Conservation (phyloP, 495 filamentous ascomycete genomes). For the Daldinia childiae region DNA sequence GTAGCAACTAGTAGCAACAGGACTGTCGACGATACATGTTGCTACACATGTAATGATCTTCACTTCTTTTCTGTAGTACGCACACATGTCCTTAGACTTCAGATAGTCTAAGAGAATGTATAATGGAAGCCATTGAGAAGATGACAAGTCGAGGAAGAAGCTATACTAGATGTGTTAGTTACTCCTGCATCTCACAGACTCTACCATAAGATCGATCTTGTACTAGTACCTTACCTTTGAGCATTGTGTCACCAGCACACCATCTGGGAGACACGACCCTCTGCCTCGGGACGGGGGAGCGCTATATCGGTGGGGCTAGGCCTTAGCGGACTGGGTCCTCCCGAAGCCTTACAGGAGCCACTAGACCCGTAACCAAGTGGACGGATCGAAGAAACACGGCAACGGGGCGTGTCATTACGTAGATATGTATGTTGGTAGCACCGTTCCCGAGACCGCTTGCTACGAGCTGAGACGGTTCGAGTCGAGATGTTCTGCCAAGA, state of each 20-base stretch:
- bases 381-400: constrained; percentile 32
- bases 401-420: constrained; percentile 27
- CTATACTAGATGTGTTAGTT: constrained; percentile 20
- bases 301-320: constrained; percentile 36
- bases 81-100: neutral
- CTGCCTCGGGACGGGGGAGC: constrained; percentile 36
- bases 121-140: constrained; percentile 11
- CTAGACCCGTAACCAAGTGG: constrained; percentile 28
- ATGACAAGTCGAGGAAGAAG: constrained; percentile 16
- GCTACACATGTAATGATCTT: constrained; percentile 14
- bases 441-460: constrained; percentile 36
- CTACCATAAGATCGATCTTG: constrained; percentile 34
- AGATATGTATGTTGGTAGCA: constrained; percentile 25
- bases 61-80: constrained; percentile 4
- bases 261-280: constrained; percentile 37
- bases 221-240: constrained; percentile 36
- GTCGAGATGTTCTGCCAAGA: constrained; percentile 5
- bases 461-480: constrained; percentile 21
- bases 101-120: constrained; percentile 7
- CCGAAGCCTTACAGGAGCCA: constrained; percentile 40
- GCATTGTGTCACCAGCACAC: constrained; percentile 38
- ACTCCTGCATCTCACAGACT: constrained; percentile 27
- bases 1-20: neutral
- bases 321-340: constrained; percentile 30
- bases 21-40: constrained; percentile 15